Conservation (phyloP, 768 basidiomycete genomes). For the Omphalotus guepiniiformis region DNA sequence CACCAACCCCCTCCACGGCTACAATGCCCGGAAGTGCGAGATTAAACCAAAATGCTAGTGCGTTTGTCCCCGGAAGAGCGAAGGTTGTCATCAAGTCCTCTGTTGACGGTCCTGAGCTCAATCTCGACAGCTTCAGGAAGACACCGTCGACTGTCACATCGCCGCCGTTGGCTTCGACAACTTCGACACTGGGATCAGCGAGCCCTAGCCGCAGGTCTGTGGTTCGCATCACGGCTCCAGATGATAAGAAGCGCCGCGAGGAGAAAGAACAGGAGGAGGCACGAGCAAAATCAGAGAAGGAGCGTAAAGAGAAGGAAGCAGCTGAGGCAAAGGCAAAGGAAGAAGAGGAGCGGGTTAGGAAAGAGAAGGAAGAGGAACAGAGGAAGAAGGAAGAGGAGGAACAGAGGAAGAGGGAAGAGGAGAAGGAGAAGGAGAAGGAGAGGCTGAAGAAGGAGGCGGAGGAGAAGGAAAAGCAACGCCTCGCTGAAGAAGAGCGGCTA, state of each 20-base stretch:
- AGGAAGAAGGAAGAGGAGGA: constrained; percentile 30
- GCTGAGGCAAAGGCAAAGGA: constrained; percentile 41
- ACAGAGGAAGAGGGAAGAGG: constrained; percentile 25
- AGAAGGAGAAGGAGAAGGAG: constrained; percentile 22
- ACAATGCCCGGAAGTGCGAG: constrained; percentile 36
- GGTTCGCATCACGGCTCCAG: constrained; percentile 64
- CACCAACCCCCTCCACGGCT: constrained; percentile 60
- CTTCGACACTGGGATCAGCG: constrained; percentile 27
- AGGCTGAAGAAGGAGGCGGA: constrained; percentile 20
- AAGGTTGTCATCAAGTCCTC: constrained; percentile 56
- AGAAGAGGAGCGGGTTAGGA: constrained; percentile 37
- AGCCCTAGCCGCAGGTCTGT: constrained; percentile 36
- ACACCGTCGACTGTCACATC: constrained; percentile 27
- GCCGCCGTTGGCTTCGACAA: constrained; percentile 34
- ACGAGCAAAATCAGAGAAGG: constrained; percentile 30
- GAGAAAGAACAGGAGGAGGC: constrained; percentile 39
- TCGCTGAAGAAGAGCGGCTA: constrained; percentile 43
- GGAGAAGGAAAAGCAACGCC: constrained; percentile 27
- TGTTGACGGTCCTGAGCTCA: constrained; percentile 64
- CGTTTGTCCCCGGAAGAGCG: constrained; percentile 59
- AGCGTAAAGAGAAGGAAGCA: constrained; percentile 26
- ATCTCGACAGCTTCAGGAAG: constrained; percentile 50
- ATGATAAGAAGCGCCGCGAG: constrained; percentile 46
- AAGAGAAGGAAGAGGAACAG: constrained; percentile 28
- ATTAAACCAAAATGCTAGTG: constrained; percentile 58